Conservation (phyloP, 305 asterid species). For the Caryopteris hybrid region DNA sequence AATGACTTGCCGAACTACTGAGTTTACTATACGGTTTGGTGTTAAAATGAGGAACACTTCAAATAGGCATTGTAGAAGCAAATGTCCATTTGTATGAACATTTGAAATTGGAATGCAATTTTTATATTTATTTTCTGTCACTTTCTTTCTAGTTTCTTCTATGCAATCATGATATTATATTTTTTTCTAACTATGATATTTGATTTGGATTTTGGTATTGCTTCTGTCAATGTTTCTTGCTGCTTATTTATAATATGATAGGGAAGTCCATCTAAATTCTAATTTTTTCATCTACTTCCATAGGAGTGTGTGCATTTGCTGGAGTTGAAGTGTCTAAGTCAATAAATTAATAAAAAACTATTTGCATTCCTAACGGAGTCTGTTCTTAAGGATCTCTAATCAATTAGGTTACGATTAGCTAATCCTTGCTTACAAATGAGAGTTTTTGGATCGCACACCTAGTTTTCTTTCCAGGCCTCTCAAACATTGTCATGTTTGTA, state of each 20-base stretch:
- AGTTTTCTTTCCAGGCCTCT: background rate
- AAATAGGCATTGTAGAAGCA: background rate
- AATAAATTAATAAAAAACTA: background rate
- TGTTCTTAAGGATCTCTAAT: background rate
- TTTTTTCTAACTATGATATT: too few relatives aligned
- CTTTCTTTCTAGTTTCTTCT: background rate
- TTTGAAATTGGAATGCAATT: background rate
- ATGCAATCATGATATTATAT: background rate
- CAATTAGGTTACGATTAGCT: background rate
- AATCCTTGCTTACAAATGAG: background rate
- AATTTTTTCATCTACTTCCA: background rate
- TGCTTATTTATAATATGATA: background rate
- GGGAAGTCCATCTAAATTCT: background rate
- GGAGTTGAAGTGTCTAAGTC: background rate
- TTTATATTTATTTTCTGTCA: background rate
- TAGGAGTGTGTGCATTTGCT: background rate
- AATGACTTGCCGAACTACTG: background rate
- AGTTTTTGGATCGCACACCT: background rate
- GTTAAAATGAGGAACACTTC: background rate
- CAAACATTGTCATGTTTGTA: constrained; percentile 5
- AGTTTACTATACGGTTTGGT: background rate
- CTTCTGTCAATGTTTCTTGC: background rate
- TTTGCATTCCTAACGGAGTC: background rate
- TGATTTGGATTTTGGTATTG: too few relatives aligned
- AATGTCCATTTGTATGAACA: too few relatives aligned